Evolutionary conservation across 805 yeast species (phyloP).

Genomic region (Metschnikowia anglica): DNA sequence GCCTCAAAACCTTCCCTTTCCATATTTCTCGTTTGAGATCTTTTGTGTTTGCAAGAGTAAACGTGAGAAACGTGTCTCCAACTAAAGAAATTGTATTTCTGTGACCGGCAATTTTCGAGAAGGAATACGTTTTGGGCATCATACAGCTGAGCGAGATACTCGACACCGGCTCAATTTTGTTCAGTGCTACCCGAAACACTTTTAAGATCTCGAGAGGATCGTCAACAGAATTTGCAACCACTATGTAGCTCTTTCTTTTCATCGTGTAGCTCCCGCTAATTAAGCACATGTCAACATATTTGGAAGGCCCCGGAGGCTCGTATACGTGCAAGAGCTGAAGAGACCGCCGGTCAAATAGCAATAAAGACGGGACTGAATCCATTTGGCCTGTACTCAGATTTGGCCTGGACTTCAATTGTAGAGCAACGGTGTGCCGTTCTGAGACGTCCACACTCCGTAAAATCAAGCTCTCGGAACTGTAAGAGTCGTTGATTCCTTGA

Average conservation of each 20-base stretch:
- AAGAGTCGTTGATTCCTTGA: neutral
- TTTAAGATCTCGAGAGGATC: slow-evolving; percentile 1
- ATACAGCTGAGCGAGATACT: slow-evolving; percentile 4
- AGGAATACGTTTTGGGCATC: slow-evolving; percentile 8
- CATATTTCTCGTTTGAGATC: neutral
- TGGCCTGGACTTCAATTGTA: slow-evolving; percentile 7
- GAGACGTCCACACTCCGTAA: slow-evolving; percentile 4
- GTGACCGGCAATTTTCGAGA: slow-evolving; percentile 8
- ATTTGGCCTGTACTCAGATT: slow-evolving; percentile 5
- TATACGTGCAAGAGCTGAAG: slow-evolving; percentile 7
- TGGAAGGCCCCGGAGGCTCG: neutral
- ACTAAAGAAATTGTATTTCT: slow-evolving; percentile 7
- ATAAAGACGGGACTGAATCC: slow-evolving; percentile 1
- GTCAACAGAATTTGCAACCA: slow-evolving; percentile 9
- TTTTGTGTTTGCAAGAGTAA: neutral
- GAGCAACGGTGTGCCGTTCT: slow-evolving; percentile 5
- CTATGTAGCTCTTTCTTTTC: slow-evolving; percentile 1
- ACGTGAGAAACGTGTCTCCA: slow-evolving; percentile 5
- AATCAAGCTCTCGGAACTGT: slow-evolving; percentile 8
- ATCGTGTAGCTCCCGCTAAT: slow-evolving; percentile 1
- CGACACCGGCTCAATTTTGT: slow-evolving; percentile 1
- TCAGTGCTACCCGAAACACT: slow-evolving; percentile 5
- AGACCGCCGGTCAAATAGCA: slow-evolving; percentile 10
- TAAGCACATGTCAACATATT: slow-evolving; percentile 11
- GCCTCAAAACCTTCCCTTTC: slow-evolving; percentile 1